phyloP scores from a whole-genome alignment of 768 basidiomycete genomes.

The Calocybe cyanea region DNA sequence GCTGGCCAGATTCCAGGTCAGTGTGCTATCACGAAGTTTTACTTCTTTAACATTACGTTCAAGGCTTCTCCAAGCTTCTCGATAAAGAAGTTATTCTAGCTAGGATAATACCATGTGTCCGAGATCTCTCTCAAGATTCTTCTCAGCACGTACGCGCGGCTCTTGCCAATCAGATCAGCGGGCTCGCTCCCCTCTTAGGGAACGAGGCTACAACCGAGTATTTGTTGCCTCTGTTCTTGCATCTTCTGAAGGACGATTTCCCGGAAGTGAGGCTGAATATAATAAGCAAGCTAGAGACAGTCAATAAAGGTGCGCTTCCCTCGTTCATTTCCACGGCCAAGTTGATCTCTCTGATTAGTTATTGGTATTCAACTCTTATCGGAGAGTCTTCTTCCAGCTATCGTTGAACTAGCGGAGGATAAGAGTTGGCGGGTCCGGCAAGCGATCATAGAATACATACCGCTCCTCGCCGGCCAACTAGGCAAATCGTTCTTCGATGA shows the following conservation, averaged over 20 bases:
- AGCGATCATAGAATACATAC: constrained; percentile 99
- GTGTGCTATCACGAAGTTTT: constrained; percentile 15
- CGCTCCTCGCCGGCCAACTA: constrained; percentile 96
- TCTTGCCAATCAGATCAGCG: constrained; percentile 92
- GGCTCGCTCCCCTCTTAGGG: constrained; percentile 90
- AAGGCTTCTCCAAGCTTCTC: constrained; percentile 91
- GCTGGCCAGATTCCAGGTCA: constrained; percentile 95
- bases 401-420: constrained; percentile 97
- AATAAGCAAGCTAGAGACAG: constrained; percentile 96
- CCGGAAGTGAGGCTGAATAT: constrained; percentile 96
- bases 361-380: constrained; percentile 95
- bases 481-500: constrained; percentile 98
- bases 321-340: constrained; percentile 13
- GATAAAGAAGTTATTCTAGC: constrained; percentile 93
- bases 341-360: constrained; percentile 46
- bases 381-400: constrained; percentile 93
- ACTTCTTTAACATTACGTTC: constrained; percentile 1
- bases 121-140: constrained; percentile 87
- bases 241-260: constrained; percentile 97
- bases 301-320: constrained; percentile 74
- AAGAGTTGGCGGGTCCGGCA: constrained; percentile 99
- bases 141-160: constrained; percentile 98
- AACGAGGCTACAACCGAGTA: constrained; percentile 94
- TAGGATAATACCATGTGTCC: constrained; percentile 91
- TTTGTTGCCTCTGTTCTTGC: constrained; percentile 93